A percentile compares a stretch with the other conserved stretches of the same genome.
Conservation (phyloP, 495 filamentous ascomycete genomes). For the Echria macrotheca region DNA sequence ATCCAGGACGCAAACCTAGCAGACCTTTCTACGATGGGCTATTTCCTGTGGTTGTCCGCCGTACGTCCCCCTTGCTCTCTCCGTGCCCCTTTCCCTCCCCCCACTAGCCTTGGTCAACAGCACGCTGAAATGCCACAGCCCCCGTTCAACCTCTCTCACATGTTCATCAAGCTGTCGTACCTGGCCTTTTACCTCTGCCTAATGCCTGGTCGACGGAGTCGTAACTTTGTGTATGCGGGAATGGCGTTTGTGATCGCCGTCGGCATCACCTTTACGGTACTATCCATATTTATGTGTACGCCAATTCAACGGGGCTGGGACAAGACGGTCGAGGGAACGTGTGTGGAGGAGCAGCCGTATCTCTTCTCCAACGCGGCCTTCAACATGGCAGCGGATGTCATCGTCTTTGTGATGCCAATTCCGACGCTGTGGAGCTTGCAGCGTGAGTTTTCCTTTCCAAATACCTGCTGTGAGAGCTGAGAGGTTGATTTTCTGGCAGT, state of each 20-base stretch:
- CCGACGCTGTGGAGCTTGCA: conserved; percentile 17
- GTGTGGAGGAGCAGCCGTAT: neutral
- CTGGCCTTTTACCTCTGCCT: conserved; percentile 10
- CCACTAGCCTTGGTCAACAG: neutral
- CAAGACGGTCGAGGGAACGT: conserved; percentile 1
- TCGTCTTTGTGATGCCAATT: conserved; percentile 17
- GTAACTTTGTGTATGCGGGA: neutral
- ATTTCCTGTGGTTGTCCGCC: conserved; percentile 7
- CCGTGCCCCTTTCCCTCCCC: neutral
- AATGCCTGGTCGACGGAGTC: neutral
- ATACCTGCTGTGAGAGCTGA: too few species aligned
- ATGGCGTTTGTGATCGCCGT: neutral
- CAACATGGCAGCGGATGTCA: conserved; percentile 15
- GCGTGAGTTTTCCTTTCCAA: too few species aligned
- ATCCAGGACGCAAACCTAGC: neutral
- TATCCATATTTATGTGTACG: conserved; percentile 9
- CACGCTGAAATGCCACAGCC: neutral
- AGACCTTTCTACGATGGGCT: neutral
- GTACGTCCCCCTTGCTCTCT: neutral
- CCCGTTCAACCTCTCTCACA: conserved; percentile 6
- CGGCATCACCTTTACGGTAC: conserved; percentile 1
- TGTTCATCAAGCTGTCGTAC: conserved; percentile 9
- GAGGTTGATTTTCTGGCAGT: conserved; percentile 1
- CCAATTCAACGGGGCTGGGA: conserved; percentile 6
- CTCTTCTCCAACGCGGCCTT: conserved; percentile 8